Percentiles rank a stretch among this genome's conserved stretches.
These are phyloP conservation scores for Carex cristatella DNA, from an alignment of 176 grass and related monocot genomes.

Conservation along the genomic window DNA sequence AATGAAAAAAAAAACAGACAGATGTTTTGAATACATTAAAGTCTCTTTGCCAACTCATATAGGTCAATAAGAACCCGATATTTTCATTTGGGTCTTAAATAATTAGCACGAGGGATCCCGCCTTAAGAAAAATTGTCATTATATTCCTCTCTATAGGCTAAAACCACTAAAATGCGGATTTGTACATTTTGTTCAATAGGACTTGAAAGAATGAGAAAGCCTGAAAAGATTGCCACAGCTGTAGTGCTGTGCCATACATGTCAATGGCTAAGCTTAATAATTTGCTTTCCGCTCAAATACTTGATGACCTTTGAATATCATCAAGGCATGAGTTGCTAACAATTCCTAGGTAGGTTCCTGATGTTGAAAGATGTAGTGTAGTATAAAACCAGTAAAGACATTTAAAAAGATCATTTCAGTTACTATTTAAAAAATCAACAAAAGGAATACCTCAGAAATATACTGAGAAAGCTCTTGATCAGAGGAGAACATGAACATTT, in stretches of 20 bases:
- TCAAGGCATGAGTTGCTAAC: neutral
- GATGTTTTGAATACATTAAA: neutral
- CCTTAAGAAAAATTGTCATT: no score
- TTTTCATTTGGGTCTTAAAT: no score
- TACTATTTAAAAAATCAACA: neutral
- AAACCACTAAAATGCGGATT: no score
- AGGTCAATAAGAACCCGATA: no score
- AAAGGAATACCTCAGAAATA: slow-evolving; percentile 51
- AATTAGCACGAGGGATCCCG: no score
- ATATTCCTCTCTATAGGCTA: no score
- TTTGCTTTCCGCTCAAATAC: neutral
- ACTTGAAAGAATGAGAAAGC: no score
- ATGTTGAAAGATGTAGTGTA: neutral
- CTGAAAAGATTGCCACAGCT: no score
- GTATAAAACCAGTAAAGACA: neutral
- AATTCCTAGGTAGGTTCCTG: neutral
- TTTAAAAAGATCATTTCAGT: neutral
- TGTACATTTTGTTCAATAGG: no score
- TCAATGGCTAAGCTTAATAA: neutral
- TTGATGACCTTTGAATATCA: neutral
- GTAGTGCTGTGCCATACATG: neutral
- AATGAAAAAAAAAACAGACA: neutral
- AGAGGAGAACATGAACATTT: slow-evolving; percentile 66
- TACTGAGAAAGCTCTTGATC: slow-evolving; percentile 62
- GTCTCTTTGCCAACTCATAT: no score